Evolutionary conservation across 2,329 filamentous ascomycete genomes (phyloP), one percentile per base, ranked within the genome.

Genomic region (Leptographium radiaticola): DNA sequence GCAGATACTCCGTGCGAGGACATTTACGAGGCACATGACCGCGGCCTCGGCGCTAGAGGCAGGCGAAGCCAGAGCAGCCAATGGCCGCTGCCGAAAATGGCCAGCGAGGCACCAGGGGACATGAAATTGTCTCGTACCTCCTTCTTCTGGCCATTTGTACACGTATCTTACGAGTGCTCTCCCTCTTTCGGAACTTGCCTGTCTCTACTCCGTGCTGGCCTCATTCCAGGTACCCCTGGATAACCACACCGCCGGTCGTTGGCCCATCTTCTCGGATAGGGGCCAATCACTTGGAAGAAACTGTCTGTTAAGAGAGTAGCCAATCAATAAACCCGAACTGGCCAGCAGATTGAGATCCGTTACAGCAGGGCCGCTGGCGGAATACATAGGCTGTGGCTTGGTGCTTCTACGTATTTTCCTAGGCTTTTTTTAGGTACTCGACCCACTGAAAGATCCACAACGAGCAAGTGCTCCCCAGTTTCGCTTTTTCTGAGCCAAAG

Each of bases 391-490:
- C 11, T 4, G 42, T 44, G 42, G 42, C 42, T 44, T 12, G 42
- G 42, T 44, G 43, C 43, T 45, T 45, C 43, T 20, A 25, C 43
- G 11, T 13, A 16, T 25, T 45, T 16, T n/a, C 43, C 13, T 45
- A 25, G 25, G 36, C 31, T 53, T 54, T 53, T 57, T 54, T 56
- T 53, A 54, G 48, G 56, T 54, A 42, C 43, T 15, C 33, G 56
- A 47, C 49, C 57, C 57, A 57, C 56, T 52, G 25, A 13, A 53
- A 13, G 49, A 53, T 53, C 57, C 55, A 57, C 52, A 49, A 44
- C 55, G 53, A 46, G 20, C 46, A 44, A 11, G 31, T 16, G 20
- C 47, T 10, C 48, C 48, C 33, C 48, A 34, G 49, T 47, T 42
- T 48, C 40, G 33, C 36, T 51, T 48, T 50, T 56, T 40, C 33